Conservation (phyloP, 805 yeast genomes). For the Metschnikowia dekortorum region DNA sequence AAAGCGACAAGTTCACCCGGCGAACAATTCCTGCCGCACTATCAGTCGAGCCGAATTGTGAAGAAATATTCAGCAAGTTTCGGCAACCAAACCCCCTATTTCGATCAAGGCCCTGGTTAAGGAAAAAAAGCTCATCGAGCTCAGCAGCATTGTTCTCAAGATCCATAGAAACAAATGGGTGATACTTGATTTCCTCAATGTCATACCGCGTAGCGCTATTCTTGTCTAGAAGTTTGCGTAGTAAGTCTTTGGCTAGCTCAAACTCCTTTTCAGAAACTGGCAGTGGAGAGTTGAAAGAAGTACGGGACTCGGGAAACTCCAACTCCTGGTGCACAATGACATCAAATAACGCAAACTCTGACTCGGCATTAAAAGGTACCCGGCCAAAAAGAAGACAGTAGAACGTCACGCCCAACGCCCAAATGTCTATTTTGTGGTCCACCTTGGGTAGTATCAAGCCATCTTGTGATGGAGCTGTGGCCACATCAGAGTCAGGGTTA, state of each 20-base stretch:
- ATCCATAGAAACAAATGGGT: slow-evolving; percentile 56
- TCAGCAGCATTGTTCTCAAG: slow-evolving; percentile 33
- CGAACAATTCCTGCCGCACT: slow-evolving; percentile 72
- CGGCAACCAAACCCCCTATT: background rate
- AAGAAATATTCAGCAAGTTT: background rate
- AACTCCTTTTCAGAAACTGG: slow-evolving; percentile 41
- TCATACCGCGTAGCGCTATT: slow-evolving; percentile 66
- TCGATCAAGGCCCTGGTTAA: slow-evolving; percentile 19
- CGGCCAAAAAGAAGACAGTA: slow-evolving; percentile 84
- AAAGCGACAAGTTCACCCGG: slow-evolving; percentile 38
- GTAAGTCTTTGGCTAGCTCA: slow-evolving; percentile 52
- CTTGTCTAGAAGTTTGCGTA: slow-evolving; percentile 60
- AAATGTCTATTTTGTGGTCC: slow-evolving; percentile 84
- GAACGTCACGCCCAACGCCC: slow-evolving; percentile 94
- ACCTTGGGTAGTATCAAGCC: slow-evolving; percentile 42
- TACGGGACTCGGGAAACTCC: slow-evolving; percentile 46
- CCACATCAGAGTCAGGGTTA: background rate
- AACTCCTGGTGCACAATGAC: slow-evolving; percentile 65
- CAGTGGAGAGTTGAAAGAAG: slow-evolving; percentile 35
- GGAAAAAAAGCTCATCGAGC: slow-evolving; percentile 32
- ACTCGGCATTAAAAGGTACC: slow-evolving; percentile 83
- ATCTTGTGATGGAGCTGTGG: background rate
- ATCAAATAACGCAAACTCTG: slow-evolving; percentile 80
- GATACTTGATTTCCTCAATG: slow-evolving; percentile 67
- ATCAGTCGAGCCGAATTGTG: slow-evolving; percentile 1